A percentile compares a stretch with the other conserved stretches of the same genome.
Evolutionary conservation across 2,329 filamentous ascomycete genomes (phyloP).

Genomic region (Diaporthe citri): DNA sequence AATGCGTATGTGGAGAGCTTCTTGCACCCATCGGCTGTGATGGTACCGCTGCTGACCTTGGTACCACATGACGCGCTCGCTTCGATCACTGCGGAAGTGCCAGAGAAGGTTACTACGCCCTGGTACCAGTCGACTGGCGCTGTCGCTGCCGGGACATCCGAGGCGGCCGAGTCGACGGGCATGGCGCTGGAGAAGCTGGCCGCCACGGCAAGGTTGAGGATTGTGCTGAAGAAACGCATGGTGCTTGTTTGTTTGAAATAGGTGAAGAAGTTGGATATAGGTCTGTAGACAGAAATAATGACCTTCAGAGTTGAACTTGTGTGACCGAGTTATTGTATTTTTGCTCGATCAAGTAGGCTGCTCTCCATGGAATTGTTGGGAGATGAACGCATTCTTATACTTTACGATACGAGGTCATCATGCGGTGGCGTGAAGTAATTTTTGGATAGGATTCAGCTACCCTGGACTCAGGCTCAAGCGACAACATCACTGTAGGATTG

Average conservation of each 20-base stretch:
- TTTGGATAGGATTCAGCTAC: slow-evolving; percentile 9
- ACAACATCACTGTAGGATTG: not conserved
- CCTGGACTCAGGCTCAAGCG: not conserved
- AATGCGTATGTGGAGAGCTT: slow-evolving; percentile 9
- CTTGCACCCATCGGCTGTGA: not conserved
- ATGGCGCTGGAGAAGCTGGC: slow-evolving; percentile 15
- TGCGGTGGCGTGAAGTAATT: not conserved
- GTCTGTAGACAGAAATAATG: not conserved
- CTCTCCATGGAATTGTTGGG: not conserved
- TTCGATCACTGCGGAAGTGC: not conserved
- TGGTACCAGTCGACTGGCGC: slow-evolving; percentile 19
- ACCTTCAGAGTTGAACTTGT: not conserved
- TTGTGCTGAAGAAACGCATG: slow-evolving; percentile 24
- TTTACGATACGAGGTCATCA: slow-evolving; percentile 1
- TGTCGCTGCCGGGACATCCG: not conserved
- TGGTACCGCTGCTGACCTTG: not conserved
- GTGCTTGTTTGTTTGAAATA: not conserved
- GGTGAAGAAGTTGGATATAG: not conserved
- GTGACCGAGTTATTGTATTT: not conserved
- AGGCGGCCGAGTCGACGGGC: not conserved
- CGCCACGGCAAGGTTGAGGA: slow-evolving; percentile 4
- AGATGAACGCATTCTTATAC: not conserved
- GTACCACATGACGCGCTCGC: not conserved
- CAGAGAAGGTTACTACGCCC: not conserved
- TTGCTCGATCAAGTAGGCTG: not conserved